A percentile compares a stretch with the other conserved stretches of the same genome.
phyloP scores from a whole-genome alignment of 2,329 filamentous ascomycete genomes.

The Camptophora hylomeconis region DNA sequence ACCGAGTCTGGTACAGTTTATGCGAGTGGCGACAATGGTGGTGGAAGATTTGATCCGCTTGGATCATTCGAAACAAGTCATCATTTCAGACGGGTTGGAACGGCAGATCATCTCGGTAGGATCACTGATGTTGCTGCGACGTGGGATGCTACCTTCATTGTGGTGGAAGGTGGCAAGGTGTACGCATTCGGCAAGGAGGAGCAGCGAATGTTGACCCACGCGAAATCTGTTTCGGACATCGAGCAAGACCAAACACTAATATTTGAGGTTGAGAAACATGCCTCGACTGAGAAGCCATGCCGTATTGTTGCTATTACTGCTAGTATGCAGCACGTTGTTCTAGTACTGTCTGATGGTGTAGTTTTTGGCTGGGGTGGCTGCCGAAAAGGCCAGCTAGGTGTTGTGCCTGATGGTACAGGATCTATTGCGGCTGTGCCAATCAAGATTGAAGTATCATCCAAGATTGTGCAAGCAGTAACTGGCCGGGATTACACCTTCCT shows the following conservation, averaged over 20 bases:
- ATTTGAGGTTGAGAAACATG: constrained; percentile 10
- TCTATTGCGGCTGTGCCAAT: too few species aligned
- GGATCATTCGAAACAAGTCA: neutral
- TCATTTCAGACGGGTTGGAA: neutral
- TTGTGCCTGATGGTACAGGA: too few species aligned
- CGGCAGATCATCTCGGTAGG: constrained; percentile 16
- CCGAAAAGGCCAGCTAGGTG: constrained; percentile 71
- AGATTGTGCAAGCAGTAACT: constrained; percentile 57
- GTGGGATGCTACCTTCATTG: constrained; percentile 61
- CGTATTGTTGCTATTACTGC: constrained; percentile 38
- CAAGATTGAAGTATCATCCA: constrained; percentile 35
- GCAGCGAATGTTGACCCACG: constrained; percentile 62
- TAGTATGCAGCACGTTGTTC: constrained; percentile 66
- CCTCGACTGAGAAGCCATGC: constrained; percentile 33
- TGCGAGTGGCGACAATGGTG: constrained; percentile 50
- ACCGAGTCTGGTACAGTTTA: constrained; percentile 47
- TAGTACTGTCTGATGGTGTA: constrained; percentile 59
- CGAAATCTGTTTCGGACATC: constrained; percentile 21
- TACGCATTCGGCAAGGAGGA: constrained; percentile 53
- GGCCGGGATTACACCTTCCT: constrained; percentile 81
- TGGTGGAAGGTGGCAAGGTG: constrained; percentile 35
- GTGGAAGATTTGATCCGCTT: constrained; percentile 30
- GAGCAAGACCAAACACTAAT: neutral
- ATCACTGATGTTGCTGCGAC: constrained; percentile 51
- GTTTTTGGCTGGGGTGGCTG: constrained; percentile 83